These are phyloP conservation scores for Paraphaeosphaeria minitans DNA, from an alignment of 2,329 filamentous ascomycete species.

Conservation along the genomic window DNA sequence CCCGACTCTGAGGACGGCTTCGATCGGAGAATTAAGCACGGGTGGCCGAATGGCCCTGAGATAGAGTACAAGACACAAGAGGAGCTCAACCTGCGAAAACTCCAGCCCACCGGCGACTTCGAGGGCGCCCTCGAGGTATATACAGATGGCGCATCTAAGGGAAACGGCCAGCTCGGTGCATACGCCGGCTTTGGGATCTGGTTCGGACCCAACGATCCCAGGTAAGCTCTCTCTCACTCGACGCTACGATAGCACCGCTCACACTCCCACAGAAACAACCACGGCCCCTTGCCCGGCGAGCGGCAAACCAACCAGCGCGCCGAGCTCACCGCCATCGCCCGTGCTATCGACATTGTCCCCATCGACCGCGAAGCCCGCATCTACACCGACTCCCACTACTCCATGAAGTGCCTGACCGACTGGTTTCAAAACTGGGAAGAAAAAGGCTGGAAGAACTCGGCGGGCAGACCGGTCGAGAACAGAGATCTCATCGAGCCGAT, in stretches of 20 bases:
- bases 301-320: constrained; percentile 93
- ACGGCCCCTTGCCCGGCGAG: constrained; percentile 74
- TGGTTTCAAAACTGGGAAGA: constrained; percentile 81
- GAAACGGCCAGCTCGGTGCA: constrained; percentile 61
- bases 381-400: constrained; percentile 86
- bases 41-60: constrained; percentile 59
- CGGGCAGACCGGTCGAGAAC: constrained; percentile 78
- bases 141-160: constrained; percentile 66
- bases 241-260: constrained; percentile 11
- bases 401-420: constrained; percentile 83
- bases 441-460: constrained; percentile 77
- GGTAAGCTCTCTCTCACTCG: constrained; percentile 48
- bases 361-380: constrained; percentile 73
- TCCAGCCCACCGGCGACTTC: constrained; percentile 50
- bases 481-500: constrained; percentile 80
- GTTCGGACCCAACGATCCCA: constrained; percentile 64
- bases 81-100: constrained; percentile 55
- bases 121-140: constrained; percentile 63
- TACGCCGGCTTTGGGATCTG: constrained; percentile 68
- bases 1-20: constrained; percentile 65
- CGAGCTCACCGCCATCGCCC: constrained; percentile 86
- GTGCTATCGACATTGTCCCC: constrained; percentile 78
- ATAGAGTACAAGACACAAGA: constrained; percentile 59
- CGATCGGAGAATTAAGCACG: constrained; percentile 62
- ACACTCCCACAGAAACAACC: constrained; percentile 63